Base-by-base conservation (phyloP, 2,329 filamentous ascomycete genomes). In the Paramyrothecium sp. region DNA sequence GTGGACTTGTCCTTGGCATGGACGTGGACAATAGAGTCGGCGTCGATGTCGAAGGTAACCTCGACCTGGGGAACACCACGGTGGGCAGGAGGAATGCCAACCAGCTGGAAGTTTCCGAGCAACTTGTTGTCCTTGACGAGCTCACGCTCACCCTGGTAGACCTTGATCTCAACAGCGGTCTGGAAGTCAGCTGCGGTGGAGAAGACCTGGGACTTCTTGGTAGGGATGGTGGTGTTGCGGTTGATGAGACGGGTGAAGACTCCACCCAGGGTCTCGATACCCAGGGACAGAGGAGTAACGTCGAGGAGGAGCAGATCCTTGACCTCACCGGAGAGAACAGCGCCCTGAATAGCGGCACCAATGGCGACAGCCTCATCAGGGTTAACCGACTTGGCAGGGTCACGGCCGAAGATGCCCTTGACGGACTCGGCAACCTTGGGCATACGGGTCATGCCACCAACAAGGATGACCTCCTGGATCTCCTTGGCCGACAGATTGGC, bases 401-500 rank as follows among this genome's bases (percentile, higher is more conserved):
- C 94, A 74, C 93, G 93, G 65, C 93, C 93, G 77, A 98, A 98
- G 75, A 97, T 93, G 82, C 82, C 87, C 89, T 97, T 97, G 76
- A 97, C 93, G 49, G 92, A 95, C 82, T 97, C 92, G 62, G 87
- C 84, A 66, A 98, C 94, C 89, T 97, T 97, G 75, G 94, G 94
- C 93, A 98, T 98, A 82, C 94, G 94, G 69, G 94, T 97, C 93
- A 97, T 97, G 80, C 94, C 94, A 88, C 94, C 94, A 56, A 98
- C 94, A 48, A 98, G 89, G 75, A 98, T 97, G 67, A 98, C 91
- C 75, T 98, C 94, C 80, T 97, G 91, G 74, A 98, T 96, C 61
- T 97, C 93, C 82, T 92, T 96, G 68, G 93, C 87, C 76, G 91
- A 83, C 51, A 98, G 87, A 78, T 89, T 88, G 74, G 94, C 94